Evolutionary conservation across 441 rosid species (phyloP).

Genomic region (Lepidium campestre): DNA sequence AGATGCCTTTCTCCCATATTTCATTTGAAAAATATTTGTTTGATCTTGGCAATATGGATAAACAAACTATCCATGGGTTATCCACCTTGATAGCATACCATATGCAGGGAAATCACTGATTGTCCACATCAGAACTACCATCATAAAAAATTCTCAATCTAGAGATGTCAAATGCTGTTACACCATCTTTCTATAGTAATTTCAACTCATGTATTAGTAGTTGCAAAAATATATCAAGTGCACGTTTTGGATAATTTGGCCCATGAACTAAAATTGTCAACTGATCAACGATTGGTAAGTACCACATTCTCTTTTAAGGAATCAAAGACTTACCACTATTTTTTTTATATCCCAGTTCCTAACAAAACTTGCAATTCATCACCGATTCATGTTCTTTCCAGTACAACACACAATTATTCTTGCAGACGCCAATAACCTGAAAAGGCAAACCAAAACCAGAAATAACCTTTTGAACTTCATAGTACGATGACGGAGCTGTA

Average conservation of each 20-base stretch:
- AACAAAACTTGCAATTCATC: too few species aligned
- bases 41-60: background rate
- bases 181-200: background rate
- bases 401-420: too few species aligned
- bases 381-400: too few species aligned
- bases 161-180: background rate
- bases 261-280: background rate
- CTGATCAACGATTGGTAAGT: too few species aligned
- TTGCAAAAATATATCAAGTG: background rate
- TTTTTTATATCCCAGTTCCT: too few species aligned
- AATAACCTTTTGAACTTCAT: too few species aligned
- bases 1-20: background rate
- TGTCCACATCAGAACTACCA: background rate
- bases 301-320: too few species aligned
- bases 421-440: too few species aligned
- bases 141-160: background rate
- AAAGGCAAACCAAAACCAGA: too few species aligned
- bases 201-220: background rate
- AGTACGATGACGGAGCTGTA: too few species aligned
- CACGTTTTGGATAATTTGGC: background rate
- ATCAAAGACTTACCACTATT: too few species aligned
- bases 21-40: background rate
- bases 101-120: conserved; percentile 1
- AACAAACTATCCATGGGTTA: background rate
- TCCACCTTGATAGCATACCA: conserved; percentile 6